Percentiles rank a stretch among this genome's conserved stretches.
phyloP scores from a whole-genome alignment of 768 basidiomycete genomes.

The Sutorius australiensis region DNA sequence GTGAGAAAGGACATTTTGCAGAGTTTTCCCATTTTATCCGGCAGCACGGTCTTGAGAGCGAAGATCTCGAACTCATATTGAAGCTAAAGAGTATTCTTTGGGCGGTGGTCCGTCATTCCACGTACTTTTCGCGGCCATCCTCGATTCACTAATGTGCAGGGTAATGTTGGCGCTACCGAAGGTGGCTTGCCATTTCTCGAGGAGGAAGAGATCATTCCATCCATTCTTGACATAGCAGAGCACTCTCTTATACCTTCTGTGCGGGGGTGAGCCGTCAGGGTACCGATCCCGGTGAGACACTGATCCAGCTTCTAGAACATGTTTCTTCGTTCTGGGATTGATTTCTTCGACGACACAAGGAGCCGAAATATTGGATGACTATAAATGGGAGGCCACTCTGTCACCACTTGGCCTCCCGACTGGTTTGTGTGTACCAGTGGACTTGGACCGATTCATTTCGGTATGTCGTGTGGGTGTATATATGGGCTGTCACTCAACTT shows the following conservation, averaged over 20 bases:
- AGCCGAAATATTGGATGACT: slow-evolving; percentile 89
- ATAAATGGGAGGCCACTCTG: slow-evolving; percentile 87
- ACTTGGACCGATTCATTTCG: slow-evolving; percentile 73
- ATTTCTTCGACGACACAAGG: slow-evolving; percentile 91
- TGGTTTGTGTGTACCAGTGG: slow-evolving; percentile 86
- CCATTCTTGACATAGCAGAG: slow-evolving; percentile 87
- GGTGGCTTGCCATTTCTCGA: slow-evolving; percentile 94
- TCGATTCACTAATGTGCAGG: slow-evolving; percentile 44
- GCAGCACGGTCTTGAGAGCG: slow-evolving; percentile 78
- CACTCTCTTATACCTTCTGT: slow-evolving; percentile 87
- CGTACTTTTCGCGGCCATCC: neutral
- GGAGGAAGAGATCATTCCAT: slow-evolving; percentile 90
- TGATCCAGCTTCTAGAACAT: slow-evolving; percentile 60
- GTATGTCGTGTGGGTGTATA: slow-evolving; percentile 42
- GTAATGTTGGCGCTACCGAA: slow-evolving; percentile 87
- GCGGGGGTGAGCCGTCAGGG: slow-evolving; percentile 68
- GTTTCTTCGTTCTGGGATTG: slow-evolving; percentile 92
- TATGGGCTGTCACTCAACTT: slow-evolving; percentile 1
- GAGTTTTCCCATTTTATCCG: slow-evolving; percentile 91
- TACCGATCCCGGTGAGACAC: neutral
- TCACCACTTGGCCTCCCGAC: slow-evolving; percentile 84
- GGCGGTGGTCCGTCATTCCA: slow-evolving; percentile 78
- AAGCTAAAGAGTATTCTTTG: slow-evolving; percentile 94
- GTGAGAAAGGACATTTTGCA: slow-evolving; percentile 85
- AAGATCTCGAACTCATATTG: slow-evolving; percentile 78